These are phyloP conservation scores for Cryoendolithus antarcticus DNA, from an alignment of 2,329 filamentous ascomycete genomes.

Conservation along the genomic window DNA sequence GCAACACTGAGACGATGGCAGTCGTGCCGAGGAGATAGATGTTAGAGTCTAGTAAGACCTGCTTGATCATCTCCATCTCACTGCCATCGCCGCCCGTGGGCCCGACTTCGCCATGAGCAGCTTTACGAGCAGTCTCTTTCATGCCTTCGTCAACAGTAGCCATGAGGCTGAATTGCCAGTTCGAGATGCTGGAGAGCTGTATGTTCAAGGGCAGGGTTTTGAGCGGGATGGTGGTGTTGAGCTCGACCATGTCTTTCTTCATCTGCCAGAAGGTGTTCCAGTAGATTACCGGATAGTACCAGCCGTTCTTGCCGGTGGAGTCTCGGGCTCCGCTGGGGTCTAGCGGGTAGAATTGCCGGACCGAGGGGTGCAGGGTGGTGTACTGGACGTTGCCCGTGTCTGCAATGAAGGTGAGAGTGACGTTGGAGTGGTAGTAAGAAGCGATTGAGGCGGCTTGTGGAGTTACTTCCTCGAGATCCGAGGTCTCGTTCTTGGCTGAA, in stretches of 20 bases:
- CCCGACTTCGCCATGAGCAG: conserved; percentile 58
- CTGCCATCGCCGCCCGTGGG: conserved; percentile 76
- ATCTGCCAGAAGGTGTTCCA: conserved; percentile 98
- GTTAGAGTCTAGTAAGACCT: conserved; percentile 87
- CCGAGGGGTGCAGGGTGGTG: conserved; percentile 55
- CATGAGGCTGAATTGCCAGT: conserved; percentile 85
- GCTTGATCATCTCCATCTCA: conserved; percentile 96
- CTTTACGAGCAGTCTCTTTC: conserved; percentile 68
- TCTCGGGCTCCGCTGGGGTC: conserved; percentile 75
- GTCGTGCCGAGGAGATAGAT: conserved; percentile 80
- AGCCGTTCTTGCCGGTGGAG: conserved; percentile 71
- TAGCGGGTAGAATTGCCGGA: conserved; percentile 65
- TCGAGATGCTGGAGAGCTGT: conserved; percentile 63
- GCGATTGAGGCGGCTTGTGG: conserved; percentile 55
- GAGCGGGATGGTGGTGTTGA: conserved; percentile 90
- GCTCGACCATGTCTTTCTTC: conserved; percentile 73
- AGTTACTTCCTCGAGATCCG: conserved; percentile 37
- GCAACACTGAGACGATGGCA: conserved; percentile 69
- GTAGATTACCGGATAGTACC: conserved; percentile 86
- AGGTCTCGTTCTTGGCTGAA: conserved; percentile 33
- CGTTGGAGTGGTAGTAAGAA: conserved; percentile 91
- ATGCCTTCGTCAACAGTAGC: conserved; percentile 76
- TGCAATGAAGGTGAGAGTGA: conserved; percentile 77
- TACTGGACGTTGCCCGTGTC: conserved; percentile 61
- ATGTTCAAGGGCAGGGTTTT: conserved; percentile 70